Evolutionary conservation across 176 grass and related monocot genomes (phyloP), one percentile per base, ranked within the genome.

Genomic region (Urochloa ruziziensis): DNA sequence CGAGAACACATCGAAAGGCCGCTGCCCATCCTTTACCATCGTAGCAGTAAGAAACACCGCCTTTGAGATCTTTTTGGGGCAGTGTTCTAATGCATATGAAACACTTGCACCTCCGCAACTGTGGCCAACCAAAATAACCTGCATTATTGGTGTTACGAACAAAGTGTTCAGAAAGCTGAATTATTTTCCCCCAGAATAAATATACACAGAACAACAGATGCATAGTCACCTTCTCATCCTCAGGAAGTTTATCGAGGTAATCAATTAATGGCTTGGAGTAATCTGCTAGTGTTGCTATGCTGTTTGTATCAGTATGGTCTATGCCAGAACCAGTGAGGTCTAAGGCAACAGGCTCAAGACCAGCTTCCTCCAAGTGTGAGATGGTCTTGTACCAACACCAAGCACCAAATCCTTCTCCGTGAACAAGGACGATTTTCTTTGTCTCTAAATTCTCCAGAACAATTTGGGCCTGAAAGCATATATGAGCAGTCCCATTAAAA

Each of bases 331-430:
- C 96, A 48, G 70, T 89, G 71, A 99, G 89, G 71, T 99, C 96
- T 62, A 99, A 80, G 77, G 96, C 93, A 65, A 99, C 49, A 77
- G 96, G 96, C 21, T 89, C 71, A 23, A 99, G 86, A 67, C 96
- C 96, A 62, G 78, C 87, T 90, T 99, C 96, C 86, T 99, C 96
- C 88, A 99, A 65, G 73, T 96, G 86, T 40, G 96, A 92, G 35
- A 94, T 88, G 64, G 91, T 96, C 83, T 99, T 99, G 79, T 99
- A 99, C 96, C 96, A 99, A 88, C 93, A 99, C 96, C 96, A 99
- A 47, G 96, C 96, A 61, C 96, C 96, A 84, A 99, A 96, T n/a
- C 96, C 96, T 88, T 99, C 96, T 81, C 96, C 96, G 67, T 99
- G 96, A 51, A 99, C 87, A 64, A 99, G 96, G 57, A 99, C 70